A percentile compares a stretch with the other conserved stretches of the same genome.
Conservation (phyloP, 2,329 filamentous ascomycete genomes). For the Colletotrichum echinochloae region DNA sequence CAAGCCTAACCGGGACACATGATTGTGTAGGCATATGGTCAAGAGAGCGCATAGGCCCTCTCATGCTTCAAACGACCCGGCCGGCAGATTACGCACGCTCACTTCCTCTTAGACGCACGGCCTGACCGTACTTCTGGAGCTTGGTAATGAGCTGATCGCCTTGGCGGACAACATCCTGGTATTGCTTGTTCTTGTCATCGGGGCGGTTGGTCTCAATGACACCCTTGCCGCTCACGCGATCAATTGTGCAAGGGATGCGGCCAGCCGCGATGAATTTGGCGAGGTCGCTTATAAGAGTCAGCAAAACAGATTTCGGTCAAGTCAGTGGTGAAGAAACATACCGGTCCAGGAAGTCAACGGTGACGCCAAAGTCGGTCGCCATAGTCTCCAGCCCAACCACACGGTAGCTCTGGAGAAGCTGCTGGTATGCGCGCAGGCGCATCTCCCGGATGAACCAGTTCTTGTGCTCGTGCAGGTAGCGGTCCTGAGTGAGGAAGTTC, state of each 20-base stretch:
- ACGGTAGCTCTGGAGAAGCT: conserved; percentile 96
- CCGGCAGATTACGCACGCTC: conserved; percentile 77
- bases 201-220: conserved; percentile 98
- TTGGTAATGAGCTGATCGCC: conserved; percentile 98
- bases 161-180: conserved; percentile 96
- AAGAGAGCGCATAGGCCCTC: not conserved
- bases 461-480: conserved; percentile 95
- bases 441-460: conserved; percentile 99
- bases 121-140: conserved; percentile 98
- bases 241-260: conserved; percentile 95
- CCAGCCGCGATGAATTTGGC: conserved; percentile 97
- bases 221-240: conserved; percentile 94
- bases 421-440: conserved; percentile 95
- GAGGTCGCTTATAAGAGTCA: conserved; percentile 74
- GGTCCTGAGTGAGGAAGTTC: conserved; percentile 92
- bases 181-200: conserved; percentile 99
- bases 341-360: conserved; percentile 95
- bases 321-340: conserved; percentile 58
- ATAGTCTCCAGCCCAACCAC: conserved; percentile 97
- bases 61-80: not conserved
- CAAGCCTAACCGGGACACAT: not conserved
- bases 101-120: conserved; percentile 92
- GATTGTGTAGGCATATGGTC: conserved; percentile 5
- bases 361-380: conserved; percentile 96
- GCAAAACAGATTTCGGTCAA: not conserved